Base-by-base conservation (phyloP, 1,139 yeast species). In the Kurtzmaniella quercitrusa region DNA sequence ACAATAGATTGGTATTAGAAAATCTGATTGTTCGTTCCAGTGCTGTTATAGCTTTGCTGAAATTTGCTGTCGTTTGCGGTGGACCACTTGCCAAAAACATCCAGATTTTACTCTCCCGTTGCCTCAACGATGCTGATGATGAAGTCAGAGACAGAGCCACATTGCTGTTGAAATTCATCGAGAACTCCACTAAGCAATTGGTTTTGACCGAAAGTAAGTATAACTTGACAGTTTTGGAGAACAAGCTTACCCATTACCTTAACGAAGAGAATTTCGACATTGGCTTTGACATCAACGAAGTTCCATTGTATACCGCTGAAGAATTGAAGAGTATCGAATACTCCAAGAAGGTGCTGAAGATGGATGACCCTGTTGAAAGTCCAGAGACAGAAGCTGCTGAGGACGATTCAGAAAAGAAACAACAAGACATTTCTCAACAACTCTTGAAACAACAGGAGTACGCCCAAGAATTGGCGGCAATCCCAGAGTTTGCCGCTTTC, bases 131-230 rank as follows among this genome's bases (percentile, higher is more conserved):
- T 65, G 79, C 75, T 38, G 96, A 93, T 60, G 98, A 93, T 64
- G 99, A 93, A 66, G 98, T 94, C 33, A 88, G 99, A 71, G 99
- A 93, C 62, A 83, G 99, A 60, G 97, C 98, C 7, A 88, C 96
- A 2, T 73, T 93, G 51, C 83, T 95, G 3, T 72, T 91, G 58
- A 77, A 80, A 50, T 78, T 91, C 49, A 77, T 88, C 46, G 74
- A 71, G 35, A 63, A 69, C 44, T 68, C 74, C 34, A 68, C 73
- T 41, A 77, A 76, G 43, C 65, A 73, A 36, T 78, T 84, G 51
- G 74, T 88, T 50, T 78, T 84, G 45, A 86, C 91, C 40, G 78
- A 80, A 43, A 73, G 82, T 45, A 78, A 77, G 50, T 89, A 80
- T 61, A 89, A 91, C 51, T 73, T 93, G 54, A 76, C 82, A 7